Conservation (phyloP, 345 rosid species). For the Eucalyptus brandiana region DNA sequence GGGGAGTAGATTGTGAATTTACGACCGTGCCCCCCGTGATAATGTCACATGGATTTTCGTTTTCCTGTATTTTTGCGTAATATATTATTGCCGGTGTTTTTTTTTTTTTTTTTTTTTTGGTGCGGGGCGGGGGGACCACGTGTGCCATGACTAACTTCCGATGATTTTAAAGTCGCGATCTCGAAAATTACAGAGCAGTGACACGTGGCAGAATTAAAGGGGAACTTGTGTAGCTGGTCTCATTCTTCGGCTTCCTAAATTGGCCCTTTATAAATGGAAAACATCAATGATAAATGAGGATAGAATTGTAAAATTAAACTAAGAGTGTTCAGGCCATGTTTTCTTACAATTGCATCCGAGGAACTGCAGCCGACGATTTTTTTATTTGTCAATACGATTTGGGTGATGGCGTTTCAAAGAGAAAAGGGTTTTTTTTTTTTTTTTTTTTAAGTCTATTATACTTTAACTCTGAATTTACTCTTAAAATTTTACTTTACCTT, state of each 20-base stretch:
- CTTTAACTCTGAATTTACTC: too few species aligned
- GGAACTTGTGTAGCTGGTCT: not conserved
- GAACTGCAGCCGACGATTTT: accelerated
- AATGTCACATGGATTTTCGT: not conserved
- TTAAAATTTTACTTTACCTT: too few species aligned
- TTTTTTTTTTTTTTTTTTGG: not conserved
- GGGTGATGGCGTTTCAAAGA: not conserved
- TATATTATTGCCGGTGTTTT: not conserved
- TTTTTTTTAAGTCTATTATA: too few species aligned
- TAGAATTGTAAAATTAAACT: not conserved
- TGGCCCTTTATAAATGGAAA: not conserved
- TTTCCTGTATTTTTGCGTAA: not conserved
- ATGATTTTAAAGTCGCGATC: not conserved
- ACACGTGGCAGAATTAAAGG: not conserved
- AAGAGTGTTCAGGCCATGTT: not conserved
- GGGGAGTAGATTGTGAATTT: not conserved
- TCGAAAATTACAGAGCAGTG: not conserved
- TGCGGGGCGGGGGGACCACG: not conserved
- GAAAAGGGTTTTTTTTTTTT: too few species aligned
- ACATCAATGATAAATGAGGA: not conserved
- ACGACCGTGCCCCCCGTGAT: not conserved
- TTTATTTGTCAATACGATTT: not conserved
- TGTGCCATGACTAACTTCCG: not conserved
- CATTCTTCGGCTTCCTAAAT: not conserved
- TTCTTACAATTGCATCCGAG: accelerated